Evolutionary conservation across 1,284 basidiomycete genomes (phyloP), one percentile per base, ranked within the genome.

Genomic region (Xerocomus amazonicus): DNA sequence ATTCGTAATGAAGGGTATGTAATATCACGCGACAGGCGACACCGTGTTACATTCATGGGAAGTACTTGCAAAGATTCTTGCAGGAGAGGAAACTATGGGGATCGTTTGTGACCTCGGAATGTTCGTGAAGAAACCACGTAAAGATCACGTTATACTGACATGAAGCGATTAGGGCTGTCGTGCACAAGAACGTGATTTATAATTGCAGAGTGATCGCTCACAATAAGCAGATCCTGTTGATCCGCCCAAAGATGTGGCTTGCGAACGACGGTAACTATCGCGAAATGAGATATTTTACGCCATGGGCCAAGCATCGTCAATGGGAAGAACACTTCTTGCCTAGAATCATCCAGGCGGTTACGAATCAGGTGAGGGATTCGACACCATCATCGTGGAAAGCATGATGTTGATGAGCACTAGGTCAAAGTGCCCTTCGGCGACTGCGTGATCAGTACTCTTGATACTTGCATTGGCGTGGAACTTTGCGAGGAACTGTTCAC

Each of bases 251-350:
- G 73, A 95, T 99, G 93, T 99, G 96, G 96, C 78, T 99, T 52
- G 96, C 96, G 3, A 99, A 99, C 63, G 94, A 98, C 61, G 96
- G 96, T 9, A 98, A 99, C 68, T 99, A 99, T 68, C 87, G 96
- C 40, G 96, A 99, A 70, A 77, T 98, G 60, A 78, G 97, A 32
- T 96, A 92, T 71, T 99, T 99, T 61, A 94, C 96, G 1, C 94
- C 96, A 0, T 99, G 97, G 96, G 74, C 78, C 66, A 94, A 94
- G 65, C 86, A 90, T 60, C 80, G 85, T 26, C 79, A 92, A 66
- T 87, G 83, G 60, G 96, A 99, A 67, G 87, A 92, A 45, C 91
- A 95, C 62, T 90, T 85, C 53, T 76, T 99, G 2, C 96, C 96
- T 0, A 75, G 87, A 32, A 90, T 95, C 54, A 88, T 99, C 47